Percentiles rank a stretch among this genome's conserved stretches.
phyloP scores from a whole-genome alignment of 225 moss, liverwort and hornwort genomes.

The Asterella californica region DNA sequence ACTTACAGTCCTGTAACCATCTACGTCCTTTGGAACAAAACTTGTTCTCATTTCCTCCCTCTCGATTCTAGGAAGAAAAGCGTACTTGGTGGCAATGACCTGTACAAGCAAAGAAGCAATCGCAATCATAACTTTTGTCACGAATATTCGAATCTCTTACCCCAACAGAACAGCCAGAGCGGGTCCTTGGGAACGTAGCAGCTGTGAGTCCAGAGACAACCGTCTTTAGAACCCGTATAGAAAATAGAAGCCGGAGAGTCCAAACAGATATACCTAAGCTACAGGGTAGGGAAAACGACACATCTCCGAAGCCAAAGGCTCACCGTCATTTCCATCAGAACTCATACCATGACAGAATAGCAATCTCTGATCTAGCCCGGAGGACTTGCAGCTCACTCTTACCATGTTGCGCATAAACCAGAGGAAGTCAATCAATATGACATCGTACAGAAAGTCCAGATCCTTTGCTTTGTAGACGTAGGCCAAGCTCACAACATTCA shows the following conservation, averaged over 20 bases:
- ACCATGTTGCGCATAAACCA: conserved; percentile 91
- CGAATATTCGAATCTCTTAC: not conserved
- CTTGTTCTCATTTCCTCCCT: conserved; percentile 68
- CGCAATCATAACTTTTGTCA: not conserved
- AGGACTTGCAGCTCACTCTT: conserved; percentile 11
- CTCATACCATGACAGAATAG: not conserved
- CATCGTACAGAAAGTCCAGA: conserved; percentile 59
- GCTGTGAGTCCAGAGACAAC: not conserved
- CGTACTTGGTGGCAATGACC: conserved; percentile 98
- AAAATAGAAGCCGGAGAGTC: not conserved
- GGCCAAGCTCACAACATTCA: conserved; percentile 69
- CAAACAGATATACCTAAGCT: not conserved
- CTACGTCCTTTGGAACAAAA: conserved; percentile 43
- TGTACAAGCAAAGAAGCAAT: conserved; percentile 17
- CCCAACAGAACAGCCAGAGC: not conserved
- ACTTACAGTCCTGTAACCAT: conserved; percentile 64
- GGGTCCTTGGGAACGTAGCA: not conserved
- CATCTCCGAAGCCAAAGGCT: not conserved
- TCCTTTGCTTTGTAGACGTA: conserved; percentile 40
- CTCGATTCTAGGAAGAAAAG: conserved; percentile 64
- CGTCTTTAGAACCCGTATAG: too few relatives aligned
- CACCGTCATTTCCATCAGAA: not conserved
- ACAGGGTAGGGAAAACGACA: not conserved
- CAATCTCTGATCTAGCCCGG: not conserved
- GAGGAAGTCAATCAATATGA: conserved; percentile 66